Evolutionary conservation across 2,329 filamentous ascomycete species (phyloP).

Genomic region (Thermothelomyces thermophilus): DNA sequence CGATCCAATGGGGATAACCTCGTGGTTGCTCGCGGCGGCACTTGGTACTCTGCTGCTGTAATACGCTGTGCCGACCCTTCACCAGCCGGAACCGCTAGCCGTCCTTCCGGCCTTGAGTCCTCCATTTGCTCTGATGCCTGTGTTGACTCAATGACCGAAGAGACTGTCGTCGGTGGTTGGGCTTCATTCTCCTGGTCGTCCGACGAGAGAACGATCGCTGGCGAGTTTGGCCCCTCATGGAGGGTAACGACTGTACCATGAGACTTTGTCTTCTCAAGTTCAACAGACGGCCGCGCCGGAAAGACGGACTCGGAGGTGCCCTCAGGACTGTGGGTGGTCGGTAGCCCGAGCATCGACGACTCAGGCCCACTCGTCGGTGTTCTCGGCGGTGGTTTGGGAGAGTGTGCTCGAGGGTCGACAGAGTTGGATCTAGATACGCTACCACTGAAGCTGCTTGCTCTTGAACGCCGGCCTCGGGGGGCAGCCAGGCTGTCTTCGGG

Average conservation of each 20-base stretch:
- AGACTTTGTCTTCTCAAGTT: not conserved
- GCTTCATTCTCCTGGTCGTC: constrained; percentile 1
- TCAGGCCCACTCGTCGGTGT: not conserved
- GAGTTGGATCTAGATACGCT: constrained; percentile 23
- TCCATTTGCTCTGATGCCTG: not conserved
- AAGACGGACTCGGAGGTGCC: constrained; percentile 1
- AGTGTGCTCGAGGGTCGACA: not conserved
- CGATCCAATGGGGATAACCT: too few relatives aligned
- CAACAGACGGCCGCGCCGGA: not conserved
- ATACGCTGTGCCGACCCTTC: not conserved
- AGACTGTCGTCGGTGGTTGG: not conserved
- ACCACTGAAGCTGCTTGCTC: constrained; percentile 34
- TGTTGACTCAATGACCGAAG: not conserved
- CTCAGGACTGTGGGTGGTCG: constrained; percentile 8
- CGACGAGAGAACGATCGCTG: constrained; percentile 9
- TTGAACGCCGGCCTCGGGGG: constrained; percentile 29
- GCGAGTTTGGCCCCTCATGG: constrained; percentile 5
- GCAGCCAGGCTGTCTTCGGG: constrained; percentile 29
- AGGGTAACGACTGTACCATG: constrained; percentile 6
- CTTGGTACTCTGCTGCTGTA: not conserved
- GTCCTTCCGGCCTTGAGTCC: not conserved
- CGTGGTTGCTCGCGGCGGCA: too few relatives aligned
- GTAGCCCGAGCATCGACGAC: constrained; percentile 2
- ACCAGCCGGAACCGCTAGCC: not conserved
- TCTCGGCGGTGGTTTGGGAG: not conserved